Evolutionary conservation across 1,139 yeast species (phyloP).

Genomic region (Zygoascus meyerae): DNA sequence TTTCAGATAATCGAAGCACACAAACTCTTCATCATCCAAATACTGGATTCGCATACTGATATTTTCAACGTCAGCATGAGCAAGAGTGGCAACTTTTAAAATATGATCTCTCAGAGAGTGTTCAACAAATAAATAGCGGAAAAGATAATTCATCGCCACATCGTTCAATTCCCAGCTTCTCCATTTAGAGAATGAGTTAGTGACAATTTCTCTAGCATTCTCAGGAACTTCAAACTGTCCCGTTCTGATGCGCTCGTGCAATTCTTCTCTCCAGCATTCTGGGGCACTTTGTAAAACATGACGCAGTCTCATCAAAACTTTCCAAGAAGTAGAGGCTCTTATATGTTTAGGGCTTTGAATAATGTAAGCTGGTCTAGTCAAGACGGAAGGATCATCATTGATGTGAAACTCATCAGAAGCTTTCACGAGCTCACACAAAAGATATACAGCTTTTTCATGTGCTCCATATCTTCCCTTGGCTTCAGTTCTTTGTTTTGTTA

Average conservation of each 20-base stretch:
- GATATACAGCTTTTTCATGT: conserved; percentile 22
- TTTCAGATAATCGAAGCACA: conserved; percentile 31
- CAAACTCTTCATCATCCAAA: conserved; percentile 31
- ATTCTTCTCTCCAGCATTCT: conserved; percentile 39
- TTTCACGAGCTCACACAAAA: conserved; percentile 51
- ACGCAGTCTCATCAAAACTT: conserved; percentile 67
- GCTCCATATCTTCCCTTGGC: neutral
- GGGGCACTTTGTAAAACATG: conserved; percentile 67
- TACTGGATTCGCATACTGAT: conserved; percentile 28
- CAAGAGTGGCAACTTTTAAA: conserved; percentile 23
- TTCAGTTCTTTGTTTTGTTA: neutral
- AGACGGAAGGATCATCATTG: conserved; percentile 80
- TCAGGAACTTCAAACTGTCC: conserved; percentile 39
- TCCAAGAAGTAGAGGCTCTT: conserved; percentile 83
- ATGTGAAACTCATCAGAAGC: conserved; percentile 59
- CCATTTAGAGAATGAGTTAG: conserved; percentile 68
- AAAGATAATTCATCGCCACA: conserved; percentile 46
- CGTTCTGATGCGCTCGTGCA: conserved; percentile 25
- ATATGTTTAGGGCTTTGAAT: conserved; percentile 70
- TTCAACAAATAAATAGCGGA: conserved; percentile 24
- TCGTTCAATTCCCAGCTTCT: conserved; percentile 80
- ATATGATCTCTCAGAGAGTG: conserved; percentile 29
- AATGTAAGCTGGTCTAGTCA: conserved; percentile 82
- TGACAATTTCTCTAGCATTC: conserved; percentile 50
- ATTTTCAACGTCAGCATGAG: conserved; percentile 29